A percentile compares a stretch with the other conserved stretches of the same genome.
Conservation (phyloP, 768 basidiomycete genomes). For the Russula foetens region DNA sequence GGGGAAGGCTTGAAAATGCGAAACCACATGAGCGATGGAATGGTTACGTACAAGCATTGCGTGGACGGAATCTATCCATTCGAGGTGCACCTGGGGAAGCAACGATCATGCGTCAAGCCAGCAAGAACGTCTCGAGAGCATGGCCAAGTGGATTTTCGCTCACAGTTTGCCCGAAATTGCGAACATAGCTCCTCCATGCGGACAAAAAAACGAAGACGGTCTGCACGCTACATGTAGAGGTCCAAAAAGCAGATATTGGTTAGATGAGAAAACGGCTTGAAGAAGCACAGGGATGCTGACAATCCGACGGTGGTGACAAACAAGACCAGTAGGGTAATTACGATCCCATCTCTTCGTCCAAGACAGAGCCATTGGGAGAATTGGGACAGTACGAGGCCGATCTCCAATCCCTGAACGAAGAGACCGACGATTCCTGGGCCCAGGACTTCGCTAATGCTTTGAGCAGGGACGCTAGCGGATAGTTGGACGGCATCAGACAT, state of each 20-base stretch:
- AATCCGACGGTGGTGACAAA: slow-evolving; percentile 9
- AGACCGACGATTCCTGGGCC: slow-evolving; percentile 6
- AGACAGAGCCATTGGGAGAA: slow-evolving; percentile 5
- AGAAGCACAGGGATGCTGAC: background rate
- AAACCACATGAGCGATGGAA: background rate
- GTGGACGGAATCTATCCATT: slow-evolving; percentile 8
- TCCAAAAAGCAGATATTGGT: background rate
- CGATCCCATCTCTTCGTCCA: background rate
- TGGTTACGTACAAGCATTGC: slow-evolving; percentile 1
- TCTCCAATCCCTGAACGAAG: slow-evolving; percentile 11
- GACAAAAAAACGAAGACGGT: slow-evolving; percentile 6
- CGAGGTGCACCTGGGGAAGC: background rate
- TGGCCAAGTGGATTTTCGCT: background rate
- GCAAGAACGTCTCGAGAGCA: background rate
- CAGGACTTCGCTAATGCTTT: background rate
- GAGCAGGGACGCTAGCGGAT: background rate
- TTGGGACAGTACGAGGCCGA: slow-evolving; percentile 10
- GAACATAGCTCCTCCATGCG: slow-evolving; percentile 7
- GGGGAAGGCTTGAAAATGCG: background rate
- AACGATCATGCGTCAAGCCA: background rate
- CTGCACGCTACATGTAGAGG: background rate
- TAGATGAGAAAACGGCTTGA: background rate
- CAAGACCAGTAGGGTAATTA: background rate
- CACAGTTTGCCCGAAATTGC: background rate
- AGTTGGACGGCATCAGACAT: background rate